Evolutionary conservation across 495 filamentous ascomycete species (phyloP), one percentile per base, ranked within the genome.

Genomic region (Podospora appendiculata): DNA sequence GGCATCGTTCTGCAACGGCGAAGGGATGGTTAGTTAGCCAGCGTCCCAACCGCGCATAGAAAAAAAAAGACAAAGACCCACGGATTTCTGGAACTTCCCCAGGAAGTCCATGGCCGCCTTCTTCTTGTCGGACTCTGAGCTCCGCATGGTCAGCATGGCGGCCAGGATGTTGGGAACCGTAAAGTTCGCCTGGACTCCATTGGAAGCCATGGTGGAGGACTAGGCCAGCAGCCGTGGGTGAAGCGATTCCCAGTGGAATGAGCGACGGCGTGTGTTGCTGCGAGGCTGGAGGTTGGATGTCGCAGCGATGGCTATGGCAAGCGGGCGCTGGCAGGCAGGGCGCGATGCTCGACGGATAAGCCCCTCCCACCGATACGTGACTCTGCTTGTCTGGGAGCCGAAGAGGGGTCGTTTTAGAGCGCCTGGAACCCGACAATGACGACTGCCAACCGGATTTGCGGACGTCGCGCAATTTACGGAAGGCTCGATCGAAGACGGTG

Each of bases 81-180:
- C 92, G 62, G 93, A 95, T 80, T 97, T 99, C 82, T 99, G 93
- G 75, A 96, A 99, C 53, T 83, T 83, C 72, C 93, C 89, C 47
- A 99, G 79, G 68, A 84, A 97, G 59, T 91, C 83, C 66, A 93
- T 87, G 38, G 93, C 93, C 62, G 86, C 83, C 66, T 85, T 82
- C 73, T 97, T 99, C 69, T 92, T 85, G 35, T 83, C 73, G 62
- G 84, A 79, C 61, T 90, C 81, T 55, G 84, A 85, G 73, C 86
- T 89, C 68, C 88, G 86, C 89, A 99, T 94, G 52, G 90, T 94
- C 64, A 83, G 76, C 73, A 96, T 80, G 53, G 94, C 94, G 58
- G 81, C 80, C 58, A 96, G 79, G 56, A 99, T 88, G 59, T 64
- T 69, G 50, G 64, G 63, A 62, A 88, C 86, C 63, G 80, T 81